phyloP scores from a whole-genome alignment of 2,329 filamentous ascomycete species.

The Penicillium brevicompactum region DNA sequence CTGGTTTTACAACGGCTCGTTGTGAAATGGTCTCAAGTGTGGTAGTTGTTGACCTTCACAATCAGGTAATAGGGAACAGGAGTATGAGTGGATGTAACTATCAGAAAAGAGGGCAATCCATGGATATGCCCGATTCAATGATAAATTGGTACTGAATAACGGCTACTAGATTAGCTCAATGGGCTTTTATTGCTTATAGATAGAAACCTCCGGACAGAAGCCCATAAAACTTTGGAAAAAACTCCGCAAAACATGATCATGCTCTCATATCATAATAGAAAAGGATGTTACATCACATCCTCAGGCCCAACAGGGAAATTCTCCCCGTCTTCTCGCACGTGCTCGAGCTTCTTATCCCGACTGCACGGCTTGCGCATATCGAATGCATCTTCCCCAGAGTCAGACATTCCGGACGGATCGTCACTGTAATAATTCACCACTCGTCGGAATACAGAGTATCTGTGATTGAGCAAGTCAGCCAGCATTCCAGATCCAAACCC shows the following conservation, averaged over 20 bases:
- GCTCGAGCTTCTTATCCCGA: slow-evolving; percentile 73
- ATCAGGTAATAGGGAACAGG: too few species aligned
- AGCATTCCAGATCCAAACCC: background rate
- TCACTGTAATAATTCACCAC: slow-evolving; percentile 94
- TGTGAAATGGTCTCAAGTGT: too few species aligned
- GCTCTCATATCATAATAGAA: background rate
- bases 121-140: too few species aligned
- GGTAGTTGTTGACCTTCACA: too few species aligned
- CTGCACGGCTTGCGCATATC: slow-evolving; percentile 94
- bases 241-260: background rate
- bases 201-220: background rate
- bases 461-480: slow-evolving; percentile 23
- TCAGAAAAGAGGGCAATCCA: too few species aligned
- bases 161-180: too few species aligned
- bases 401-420: slow-evolving; percentile 64
- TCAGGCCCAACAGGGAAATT: slow-evolving; percentile 74
- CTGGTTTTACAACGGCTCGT: too few species aligned
- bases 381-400: slow-evolving; percentile 77
- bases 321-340: slow-evolving; percentile 80
- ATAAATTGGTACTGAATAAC: too few species aligned
- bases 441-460: slow-evolving; percentile 80
- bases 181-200: too few species aligned
- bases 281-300: slow-evolving; percentile 60
- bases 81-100: too few species aligned
- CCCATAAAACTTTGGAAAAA: background rate